Base-by-base conservation (phyloP, 1,284 basidiomycete species). In the Xanthoconium separans region DNA sequence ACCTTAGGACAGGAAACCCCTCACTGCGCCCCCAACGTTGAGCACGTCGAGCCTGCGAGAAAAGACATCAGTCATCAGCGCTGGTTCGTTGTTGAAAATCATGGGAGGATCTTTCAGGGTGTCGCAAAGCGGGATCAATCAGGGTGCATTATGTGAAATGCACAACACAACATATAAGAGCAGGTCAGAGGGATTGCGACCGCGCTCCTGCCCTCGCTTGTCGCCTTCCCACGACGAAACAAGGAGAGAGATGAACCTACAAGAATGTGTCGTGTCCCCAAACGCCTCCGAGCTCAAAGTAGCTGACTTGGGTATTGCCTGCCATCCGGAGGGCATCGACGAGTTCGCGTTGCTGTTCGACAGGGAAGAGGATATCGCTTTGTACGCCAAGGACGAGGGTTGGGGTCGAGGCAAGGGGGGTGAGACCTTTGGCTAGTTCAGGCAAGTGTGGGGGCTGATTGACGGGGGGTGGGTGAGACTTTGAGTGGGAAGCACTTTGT, bases 221-320 rank as follows among this genome's bases (percentile, higher is more conserved):
- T 47, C 41, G 30, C 44, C 30, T n/a, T 24, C 40, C 22, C 45
- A 44, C 18, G 18, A 22, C 34, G 45, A 41, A 44, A 40, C 41
- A 20, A 43, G 20, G 0, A 53, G 53, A 37, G 49, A 37, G 49
- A 24, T 27, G n/a, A 29, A 75, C 79, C 75, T 57, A 79, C 76
- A 99, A 77, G 76, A 99, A 99, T 29, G 94, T 98, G 74, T 99
- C 95, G 67, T 95, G 93, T 2, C 97, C 97, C 92, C 95, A 98
- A 15, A 98, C 95, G 5, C 96, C 95, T 39, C 97, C 95, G 9
- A 99, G 81, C 75, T 99, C 97, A 72, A 96, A 99, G 73, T 98
- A 99, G 55, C 91, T 89, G 31, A 99, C 97, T 56, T 81, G 76
- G 20, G 83, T 73, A 70, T 96, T 96, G 0, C 96, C 96, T 2